These are phyloP conservation scores for Penicillium pulvis DNA, from an alignment of 495 filamentous ascomycete genomes.

Conservation along the genomic window DNA sequence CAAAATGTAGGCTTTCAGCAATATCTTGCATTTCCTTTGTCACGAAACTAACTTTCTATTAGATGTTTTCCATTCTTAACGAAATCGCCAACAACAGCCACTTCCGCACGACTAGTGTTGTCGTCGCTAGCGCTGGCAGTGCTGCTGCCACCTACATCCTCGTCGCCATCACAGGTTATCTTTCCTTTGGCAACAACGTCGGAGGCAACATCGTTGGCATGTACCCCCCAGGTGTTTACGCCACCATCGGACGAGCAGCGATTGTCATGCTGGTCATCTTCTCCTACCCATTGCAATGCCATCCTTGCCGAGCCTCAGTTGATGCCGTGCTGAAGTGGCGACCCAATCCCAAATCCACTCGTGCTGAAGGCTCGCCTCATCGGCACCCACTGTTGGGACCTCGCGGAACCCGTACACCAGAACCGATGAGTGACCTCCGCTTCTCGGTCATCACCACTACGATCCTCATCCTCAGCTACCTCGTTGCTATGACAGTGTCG, in stretches of 20 bases:
- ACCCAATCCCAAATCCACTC: conserved; percentile 49
- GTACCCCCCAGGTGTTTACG: conserved; percentile 79
- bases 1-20: conserved; percentile 70
- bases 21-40: conserved; percentile 6
- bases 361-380: conserved; percentile 49
- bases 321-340: conserved; percentile 94
- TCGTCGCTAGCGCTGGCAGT: conserved; percentile 78
- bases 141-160: conserved; percentile 81
- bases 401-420: conserved; percentile 36
- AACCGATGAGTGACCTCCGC: conserved; percentile 78
- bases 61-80: conserved; percentile 99
- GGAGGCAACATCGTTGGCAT: conserved; percentile 90
- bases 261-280: conserved; percentile 98
- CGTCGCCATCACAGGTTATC: conserved; percentile 91
- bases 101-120: conserved; percentile 76
- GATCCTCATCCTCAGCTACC: conserved; percentile 81
- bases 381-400: conserved; percentile 44
- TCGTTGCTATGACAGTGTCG: conserved; percentile 86
- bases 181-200: conserved; percentile 87
- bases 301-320: conserved; percentile 90
- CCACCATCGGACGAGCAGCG: conserved; percentile 90
- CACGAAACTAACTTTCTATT: conserved; percentile 14
- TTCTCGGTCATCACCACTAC: conserved; percentile 88
- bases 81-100: conserved; percentile 88
- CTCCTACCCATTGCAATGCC: conserved; percentile 91